Conservation (phyloP, 192 early-diverging fungal species). For the Funneliformis mosseae region DNA sequence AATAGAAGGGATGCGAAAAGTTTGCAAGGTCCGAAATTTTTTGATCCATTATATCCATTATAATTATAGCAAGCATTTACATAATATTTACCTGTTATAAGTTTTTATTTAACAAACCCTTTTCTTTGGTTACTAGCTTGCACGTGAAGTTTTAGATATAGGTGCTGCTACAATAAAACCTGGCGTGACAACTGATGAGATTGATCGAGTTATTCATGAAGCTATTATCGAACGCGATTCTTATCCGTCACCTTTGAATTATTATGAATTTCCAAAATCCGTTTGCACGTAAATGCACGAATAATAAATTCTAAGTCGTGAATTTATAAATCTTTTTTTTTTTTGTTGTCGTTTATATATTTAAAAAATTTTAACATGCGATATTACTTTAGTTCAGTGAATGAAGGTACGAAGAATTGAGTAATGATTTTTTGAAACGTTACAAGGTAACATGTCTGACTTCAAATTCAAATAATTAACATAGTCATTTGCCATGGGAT, state of each 20-base stretch:
- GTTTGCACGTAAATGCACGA: slow-evolving; percentile 75
- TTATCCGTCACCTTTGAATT: slow-evolving; percentile 97
- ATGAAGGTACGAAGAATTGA: slow-evolving; percentile 39
- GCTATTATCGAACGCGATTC: slow-evolving; percentile 87
- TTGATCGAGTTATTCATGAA: slow-evolving; percentile 95
- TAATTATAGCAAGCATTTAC: background rate
- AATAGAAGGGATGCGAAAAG: slow-evolving; percentile 77
- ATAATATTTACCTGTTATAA: background rate
- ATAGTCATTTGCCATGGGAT: slow-evolving; percentile 96
- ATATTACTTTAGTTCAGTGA: slow-evolving; percentile 42
- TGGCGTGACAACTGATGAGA: slow-evolving; percentile 94
- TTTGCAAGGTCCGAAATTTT: slow-evolving; percentile 63
- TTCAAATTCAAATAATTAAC: background rate
- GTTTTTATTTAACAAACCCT: background rate
- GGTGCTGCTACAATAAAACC: slow-evolving; percentile 77
- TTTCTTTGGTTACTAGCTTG: slow-evolving; percentile 55
- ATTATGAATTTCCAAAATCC: slow-evolving; percentile 95
- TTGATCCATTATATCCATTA: background rate
- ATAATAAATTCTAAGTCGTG: slow-evolving; percentile 1
- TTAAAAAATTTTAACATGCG: background rate
- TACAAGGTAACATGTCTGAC: background rate
- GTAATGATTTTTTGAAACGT: background rate
- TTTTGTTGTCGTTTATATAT: too few relatives aligned
- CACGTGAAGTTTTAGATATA: slow-evolving; percentile 89
- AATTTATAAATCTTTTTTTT: background rate